Evolutionary conservation across 768 basidiomycete genomes (phyloP), one percentile per base, ranked within the genome.

Genomic region (Agaricus sinodeliciosus): DNA sequence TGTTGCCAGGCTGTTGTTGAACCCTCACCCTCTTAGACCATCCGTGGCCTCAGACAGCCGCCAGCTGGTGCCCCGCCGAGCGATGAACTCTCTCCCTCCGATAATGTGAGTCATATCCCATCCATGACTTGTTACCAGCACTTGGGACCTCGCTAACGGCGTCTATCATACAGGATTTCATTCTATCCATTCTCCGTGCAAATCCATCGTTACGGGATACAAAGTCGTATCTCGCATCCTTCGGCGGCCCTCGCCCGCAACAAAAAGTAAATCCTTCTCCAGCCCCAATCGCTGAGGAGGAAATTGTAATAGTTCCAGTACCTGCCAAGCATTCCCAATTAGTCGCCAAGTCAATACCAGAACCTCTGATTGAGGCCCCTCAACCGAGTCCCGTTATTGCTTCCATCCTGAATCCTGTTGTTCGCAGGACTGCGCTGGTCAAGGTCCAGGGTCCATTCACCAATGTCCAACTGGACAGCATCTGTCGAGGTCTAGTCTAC

Each of bases 381-480:
- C 73, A 74, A 57, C 72, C 76, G 7, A 82, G 72, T 55, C 79
- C 77, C 7, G 73, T 87, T 59, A 69, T 87, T 55, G 77, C 81
- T 5, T 84, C 85, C n/a, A 85, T 89, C 59, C 74, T 94, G n/a
- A 76, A 94, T 62, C 94, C 94, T 5, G 80, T 90, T 49, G 73
- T 82, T 53, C 79, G 84, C 41, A 86, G 91, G 48, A 95, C 96
- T 0, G 93, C 94, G 4, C 82, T 99, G 13, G 94, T 99, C 60
- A 98, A 98, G 70, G 73, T 98, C 2, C 96, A 98, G 67, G 93
- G 94, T 9, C 96, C 96, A 2, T 98, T 98, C 65, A 87, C 83
- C 9, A 87, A 95, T 68, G 78, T 84, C 7, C 96, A 97, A 62
- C 81, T 98, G 54, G 90, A 95, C 58, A 94, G 94, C 65, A 91